These are phyloP conservation scores for Neofusicoccum umdonicola DNA, from an alignment of 2,329 filamentous ascomycete species.

Conservation along the genomic window DNA sequence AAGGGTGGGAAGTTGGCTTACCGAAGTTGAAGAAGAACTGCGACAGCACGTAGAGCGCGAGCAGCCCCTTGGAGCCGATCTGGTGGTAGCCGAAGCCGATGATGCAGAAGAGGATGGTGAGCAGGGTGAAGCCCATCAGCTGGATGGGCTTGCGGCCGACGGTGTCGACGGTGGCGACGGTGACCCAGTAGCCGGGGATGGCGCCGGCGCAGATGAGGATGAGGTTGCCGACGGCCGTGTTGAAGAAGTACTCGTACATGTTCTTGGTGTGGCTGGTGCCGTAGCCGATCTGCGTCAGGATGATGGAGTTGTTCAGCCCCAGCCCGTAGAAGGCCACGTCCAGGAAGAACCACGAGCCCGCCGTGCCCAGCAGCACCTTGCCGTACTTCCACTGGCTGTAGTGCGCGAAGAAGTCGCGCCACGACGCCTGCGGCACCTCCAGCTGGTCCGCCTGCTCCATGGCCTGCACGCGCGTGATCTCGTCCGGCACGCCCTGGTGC, in stretches of 20 bases:
- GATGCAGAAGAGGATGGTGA: constrained; percentile 50
- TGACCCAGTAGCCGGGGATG: constrained; percentile 80
- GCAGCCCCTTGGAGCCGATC: constrained; percentile 41
- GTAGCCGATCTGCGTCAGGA: constrained; percentile 70
- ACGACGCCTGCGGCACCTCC: constrained; percentile 67
- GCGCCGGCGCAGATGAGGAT: constrained; percentile 76
- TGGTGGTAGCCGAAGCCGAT: constrained; percentile 49
- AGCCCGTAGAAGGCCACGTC: constrained; percentile 59
- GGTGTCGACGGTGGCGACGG: constrained; percentile 70
- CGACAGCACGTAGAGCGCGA: constrained; percentile 47
- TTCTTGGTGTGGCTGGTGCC: constrained; percentile 52
- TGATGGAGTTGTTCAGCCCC: constrained; percentile 72
- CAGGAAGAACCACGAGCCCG: constrained; percentile 80
- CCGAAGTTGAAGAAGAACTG: constrained; percentile 57
- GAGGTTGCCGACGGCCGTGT: constrained; percentile 74
- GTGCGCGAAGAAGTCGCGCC: constrained; percentile 67
- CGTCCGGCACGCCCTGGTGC: constrained; percentile 62
- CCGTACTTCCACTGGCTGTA: constrained; percentile 70
- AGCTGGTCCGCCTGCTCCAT: constrained; percentile 56
- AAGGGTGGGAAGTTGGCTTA: constrained; percentile 17
- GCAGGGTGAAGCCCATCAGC: constrained; percentile 51
- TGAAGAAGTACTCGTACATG: constrained; percentile 69
- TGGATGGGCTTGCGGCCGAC: constrained; percentile 77
- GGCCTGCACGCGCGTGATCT: constrained; percentile 61
- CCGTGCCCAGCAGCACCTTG: constrained; percentile 72